A percentile compares a stretch with the other conserved stretches of the same genome.
Evolutionary conservation across 345 rosid species (phyloP).

Genomic region (Physaria fendleri): DNA sequence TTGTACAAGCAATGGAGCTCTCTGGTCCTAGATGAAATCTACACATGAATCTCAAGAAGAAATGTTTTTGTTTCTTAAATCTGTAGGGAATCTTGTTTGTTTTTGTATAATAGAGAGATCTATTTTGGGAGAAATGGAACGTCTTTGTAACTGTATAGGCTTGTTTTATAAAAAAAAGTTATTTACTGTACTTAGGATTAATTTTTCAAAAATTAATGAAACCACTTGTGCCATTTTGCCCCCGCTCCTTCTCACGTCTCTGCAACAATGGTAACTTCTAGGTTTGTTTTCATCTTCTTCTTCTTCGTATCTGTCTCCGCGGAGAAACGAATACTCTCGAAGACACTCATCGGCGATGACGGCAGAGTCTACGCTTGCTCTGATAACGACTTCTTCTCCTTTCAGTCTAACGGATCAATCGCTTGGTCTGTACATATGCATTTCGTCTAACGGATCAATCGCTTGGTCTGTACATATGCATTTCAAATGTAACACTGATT

Average conservation of each 20-base stretch:
- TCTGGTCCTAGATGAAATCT: slow-evolving; percentile 84
- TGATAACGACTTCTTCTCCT: slow-evolving; percentile 51
- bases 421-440: too few relatives aligned
- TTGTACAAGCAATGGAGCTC: slow-evolving; percentile 97
- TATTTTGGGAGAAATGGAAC: neutral
- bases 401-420: slow-evolving; percentile 66
- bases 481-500: slow-evolving; percentile 43
- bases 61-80: slow-evolving; percentile 1
- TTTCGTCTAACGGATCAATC: slow-evolving; percentile 62
- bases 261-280: neutral
- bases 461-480: slow-evolving; percentile 65
- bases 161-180: slow-evolving; percentile 17
- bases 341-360: slow-evolving; percentile 57
- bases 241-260: too few relatives aligned
- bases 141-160: slow-evolving; percentile 23
- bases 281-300: neutral
- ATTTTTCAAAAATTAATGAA: too few relatives aligned
- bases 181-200: slow-evolving; percentile 8
- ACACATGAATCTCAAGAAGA: neutral
- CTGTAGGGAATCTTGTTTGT: neutral
- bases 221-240: too few relatives aligned
- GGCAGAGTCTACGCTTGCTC: slow-evolving; percentile 67
- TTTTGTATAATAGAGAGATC: slow-evolving; percentile 16
- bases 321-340: slow-evolving; percentile 45
- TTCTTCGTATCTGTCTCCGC: slow-evolving; percentile 3